A percentile compares a stretch with the other conserved stretches of the same genome.
Evolutionary conservation across 2,329 filamentous ascomycete species (phyloP).

Genomic region (Aureobasidium pullulans): DNA sequence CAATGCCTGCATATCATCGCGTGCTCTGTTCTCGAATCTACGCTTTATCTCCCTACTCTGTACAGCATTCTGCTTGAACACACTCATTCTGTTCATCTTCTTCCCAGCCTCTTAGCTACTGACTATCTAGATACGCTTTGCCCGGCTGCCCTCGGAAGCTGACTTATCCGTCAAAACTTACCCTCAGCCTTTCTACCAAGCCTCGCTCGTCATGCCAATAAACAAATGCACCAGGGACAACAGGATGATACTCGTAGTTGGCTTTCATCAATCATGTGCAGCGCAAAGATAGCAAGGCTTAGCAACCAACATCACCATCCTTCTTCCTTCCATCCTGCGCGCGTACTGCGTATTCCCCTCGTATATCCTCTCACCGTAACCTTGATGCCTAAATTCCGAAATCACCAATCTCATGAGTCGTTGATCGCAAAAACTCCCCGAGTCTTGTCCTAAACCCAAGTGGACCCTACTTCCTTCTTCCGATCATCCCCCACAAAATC

Average conservation of each 20-base stretch:
- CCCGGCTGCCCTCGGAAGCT: constrained; percentile 7
- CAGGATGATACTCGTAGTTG: not conserved
- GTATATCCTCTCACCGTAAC: not conserved
- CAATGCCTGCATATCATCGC: not conserved
- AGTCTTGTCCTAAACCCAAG: not conserved
- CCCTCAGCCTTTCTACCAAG: constrained; percentile 3
- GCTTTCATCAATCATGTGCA: not conserved
- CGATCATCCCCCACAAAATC: not conserved
- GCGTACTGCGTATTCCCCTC: not conserved
- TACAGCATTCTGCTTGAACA: not conserved
- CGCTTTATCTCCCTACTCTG: not conserved
- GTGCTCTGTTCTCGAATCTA: not conserved
- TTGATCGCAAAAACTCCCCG: not conserved
- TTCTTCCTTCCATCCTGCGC: not conserved
- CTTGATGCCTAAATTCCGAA: not conserved
- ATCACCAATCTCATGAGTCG: not conserved
- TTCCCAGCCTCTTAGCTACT: not conserved
- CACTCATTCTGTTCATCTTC: not conserved
- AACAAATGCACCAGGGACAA: not conserved
- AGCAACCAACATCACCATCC: not conserved
- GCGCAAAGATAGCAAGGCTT: not conserved
- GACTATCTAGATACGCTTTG: not conserved
- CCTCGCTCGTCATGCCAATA: constrained; percentile 11
- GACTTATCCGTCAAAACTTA: constrained; percentile 4
- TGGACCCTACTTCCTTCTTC: not conserved